phyloP scores from a whole-genome alignment of 176 grass and related monocot species.

The Puya raimondii region DNA sequence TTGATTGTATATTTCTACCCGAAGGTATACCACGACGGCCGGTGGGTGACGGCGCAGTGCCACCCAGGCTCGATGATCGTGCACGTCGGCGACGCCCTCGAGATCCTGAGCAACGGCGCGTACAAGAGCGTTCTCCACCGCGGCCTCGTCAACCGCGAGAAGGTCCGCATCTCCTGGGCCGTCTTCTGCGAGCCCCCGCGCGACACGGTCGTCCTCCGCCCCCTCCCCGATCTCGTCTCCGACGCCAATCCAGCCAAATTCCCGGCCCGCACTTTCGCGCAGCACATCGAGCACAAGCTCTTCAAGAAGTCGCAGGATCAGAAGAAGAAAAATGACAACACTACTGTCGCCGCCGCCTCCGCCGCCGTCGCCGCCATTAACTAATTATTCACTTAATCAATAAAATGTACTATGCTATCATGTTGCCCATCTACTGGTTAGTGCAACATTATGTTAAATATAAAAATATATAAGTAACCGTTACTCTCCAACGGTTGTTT shows the following conservation, averaged over 20 bases:
- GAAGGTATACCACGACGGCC: constrained; percentile 38
- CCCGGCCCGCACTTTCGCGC: constrained; percentile 59
- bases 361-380: not conserved
- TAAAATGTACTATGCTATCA: too few species aligned
- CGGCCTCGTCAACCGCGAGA: constrained; percentile 69
- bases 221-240: constrained; percentile 44
- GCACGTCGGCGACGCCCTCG: constrained; percentile 80
- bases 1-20: not conserved
- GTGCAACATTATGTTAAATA: too few species aligned
- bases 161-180: constrained; percentile 79
- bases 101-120: constrained; percentile 73
- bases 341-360: not conserved
- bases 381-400: too few species aligned
- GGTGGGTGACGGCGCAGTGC: constrained; percentile 60
- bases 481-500: too few species aligned
- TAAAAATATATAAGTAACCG: too few species aligned
- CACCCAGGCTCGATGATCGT: constrained; percentile 54
- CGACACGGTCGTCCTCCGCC: constrained; percentile 42
- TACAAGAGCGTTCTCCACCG: constrained; percentile 96
- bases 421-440: too few species aligned
- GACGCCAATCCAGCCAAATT: constrained; percentile 24
- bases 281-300: constrained; percentile 72
- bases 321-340: not conserved
- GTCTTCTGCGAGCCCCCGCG: constrained; percentile 86
- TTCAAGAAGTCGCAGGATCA: constrained; percentile 48